Percentiles rank a stretch among this genome's conserved stretches.
Evolutionary conservation across 2,329 filamentous ascomycete species (phyloP).

Genomic region (Chaetothyriales sp.): DNA sequence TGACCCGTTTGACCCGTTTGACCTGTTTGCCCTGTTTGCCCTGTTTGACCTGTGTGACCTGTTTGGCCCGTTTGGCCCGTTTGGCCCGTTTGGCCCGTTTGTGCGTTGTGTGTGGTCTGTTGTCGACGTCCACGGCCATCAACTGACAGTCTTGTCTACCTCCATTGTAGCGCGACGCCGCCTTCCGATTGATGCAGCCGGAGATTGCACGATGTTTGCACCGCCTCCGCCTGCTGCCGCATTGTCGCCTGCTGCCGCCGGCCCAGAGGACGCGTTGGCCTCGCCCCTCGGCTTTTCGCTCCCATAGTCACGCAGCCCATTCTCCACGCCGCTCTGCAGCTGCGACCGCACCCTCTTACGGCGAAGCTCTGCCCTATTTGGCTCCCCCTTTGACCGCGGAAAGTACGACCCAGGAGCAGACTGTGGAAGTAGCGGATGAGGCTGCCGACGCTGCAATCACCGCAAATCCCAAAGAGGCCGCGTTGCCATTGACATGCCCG

Average conservation of each 20-base stretch:
- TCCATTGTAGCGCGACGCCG: not conserved
- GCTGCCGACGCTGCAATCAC: not conserved
- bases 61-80: too few species aligned
- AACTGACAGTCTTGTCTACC: not conserved
- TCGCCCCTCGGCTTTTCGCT: not conserved
- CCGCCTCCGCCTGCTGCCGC: not conserved
- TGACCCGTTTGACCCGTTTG: too few species aligned
- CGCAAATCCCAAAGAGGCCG: not conserved
- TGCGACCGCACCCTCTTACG: not conserved
- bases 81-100: too few species aligned
- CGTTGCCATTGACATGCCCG: constrained; percentile 42
- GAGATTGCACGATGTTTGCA: not conserved
- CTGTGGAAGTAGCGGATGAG: not conserved
- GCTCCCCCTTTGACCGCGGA: not conserved
- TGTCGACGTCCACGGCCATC: not conserved
- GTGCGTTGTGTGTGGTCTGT: too few species aligned
- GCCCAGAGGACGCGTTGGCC: not conserved
- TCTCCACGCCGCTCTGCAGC: not conserved
- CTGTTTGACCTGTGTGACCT: too few species aligned
- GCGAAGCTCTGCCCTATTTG: not conserved
- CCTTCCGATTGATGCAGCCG: not conserved
- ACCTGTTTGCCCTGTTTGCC: too few species aligned
- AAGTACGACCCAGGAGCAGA: not conserved
- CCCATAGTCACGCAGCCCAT: not conserved
- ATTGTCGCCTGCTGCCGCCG: not conserved